These are phyloP conservation scores for Penicillium paxilli DNA, from an alignment of 495 filamentous ascomycete genomes.

Conservation along the genomic window DNA sequence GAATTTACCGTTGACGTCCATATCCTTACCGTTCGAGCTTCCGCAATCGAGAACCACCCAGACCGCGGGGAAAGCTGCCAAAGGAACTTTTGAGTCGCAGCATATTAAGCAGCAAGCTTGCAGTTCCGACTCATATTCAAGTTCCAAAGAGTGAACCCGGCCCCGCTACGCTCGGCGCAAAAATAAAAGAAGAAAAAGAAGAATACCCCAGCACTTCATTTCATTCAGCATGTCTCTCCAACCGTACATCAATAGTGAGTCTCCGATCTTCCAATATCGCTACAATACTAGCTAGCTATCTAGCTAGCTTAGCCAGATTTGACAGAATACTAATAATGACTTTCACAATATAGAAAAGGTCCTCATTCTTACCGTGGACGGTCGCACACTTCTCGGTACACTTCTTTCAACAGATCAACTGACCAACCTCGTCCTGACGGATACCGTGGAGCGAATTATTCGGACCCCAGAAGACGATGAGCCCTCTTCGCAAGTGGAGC, in stretches of 20 bases:
- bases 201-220: background rate
- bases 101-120: background rate
- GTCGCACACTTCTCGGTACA: conserved; percentile 80
- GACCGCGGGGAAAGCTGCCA: background rate
- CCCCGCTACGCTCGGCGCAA: background rate
- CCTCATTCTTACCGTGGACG: conserved; percentile 87
- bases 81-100: background rate
- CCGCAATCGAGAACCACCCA: too few species aligned
- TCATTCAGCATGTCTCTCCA: conserved; percentile 60
- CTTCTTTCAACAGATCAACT: conserved; percentile 87
- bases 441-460: conserved; percentile 89
- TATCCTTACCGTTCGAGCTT: too few species aligned
- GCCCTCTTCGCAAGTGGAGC: conserved; percentile 73
- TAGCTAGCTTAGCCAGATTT: background rate
- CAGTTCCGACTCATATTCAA: background rate
- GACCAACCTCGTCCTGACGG: conserved; percentile 85
- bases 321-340: conserved; percentile 27
- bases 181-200: background rate
- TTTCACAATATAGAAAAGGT: conserved; percentile 71
- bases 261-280: too few species aligned
- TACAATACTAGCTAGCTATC: too few species aligned
- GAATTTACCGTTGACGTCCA: too few species aligned
- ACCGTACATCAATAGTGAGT: conserved; percentile 65
- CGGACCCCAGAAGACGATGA: conserved; percentile 79
- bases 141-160: background rate